phyloP scores from a whole-genome alignment of 2,329 filamentous ascomycete genomes.

The Xylariomycetidae sp. region DNA sequence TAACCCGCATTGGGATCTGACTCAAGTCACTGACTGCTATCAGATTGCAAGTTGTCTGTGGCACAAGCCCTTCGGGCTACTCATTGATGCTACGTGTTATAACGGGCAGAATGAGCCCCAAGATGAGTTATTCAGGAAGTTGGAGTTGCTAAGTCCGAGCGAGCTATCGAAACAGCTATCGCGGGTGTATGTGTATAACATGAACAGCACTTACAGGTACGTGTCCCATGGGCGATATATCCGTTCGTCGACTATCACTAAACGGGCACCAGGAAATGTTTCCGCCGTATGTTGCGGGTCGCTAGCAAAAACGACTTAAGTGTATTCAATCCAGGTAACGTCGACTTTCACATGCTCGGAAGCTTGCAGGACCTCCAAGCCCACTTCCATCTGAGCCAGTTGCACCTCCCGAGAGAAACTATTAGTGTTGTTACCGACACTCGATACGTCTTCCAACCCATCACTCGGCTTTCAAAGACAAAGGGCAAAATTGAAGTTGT shows the following conservation, averaged over 20 bases:
- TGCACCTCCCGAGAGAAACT: constrained; percentile 64
- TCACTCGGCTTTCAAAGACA: constrained; percentile 60
- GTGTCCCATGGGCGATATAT: constrained; percentile 8
- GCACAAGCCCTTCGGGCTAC: constrained; percentile 61
- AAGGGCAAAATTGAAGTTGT: constrained; percentile 65
- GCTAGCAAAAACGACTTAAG: constrained; percentile 54
- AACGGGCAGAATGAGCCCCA: constrained; percentile 60
- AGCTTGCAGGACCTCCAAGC: constrained; percentile 58
- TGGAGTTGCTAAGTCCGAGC: constrained; percentile 56
- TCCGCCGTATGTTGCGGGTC: constrained; percentile 56
- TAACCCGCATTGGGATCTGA: background rate
- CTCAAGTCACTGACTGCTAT: constrained; percentile 10
- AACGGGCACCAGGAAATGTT: constrained; percentile 52
- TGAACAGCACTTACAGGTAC: constrained; percentile 63
- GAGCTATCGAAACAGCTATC: constrained; percentile 55
- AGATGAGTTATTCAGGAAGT: constrained; percentile 58
- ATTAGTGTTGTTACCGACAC: constrained; percentile 63
- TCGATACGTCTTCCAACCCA: constrained; percentile 58
- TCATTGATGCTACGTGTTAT: constrained; percentile 66
- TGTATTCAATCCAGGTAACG: constrained; percentile 57
- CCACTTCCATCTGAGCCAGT: constrained; percentile 60
- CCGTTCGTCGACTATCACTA: constrained; percentile 7
- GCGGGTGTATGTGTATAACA: constrained; percentile 64
- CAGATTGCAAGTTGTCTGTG: constrained; percentile 64
- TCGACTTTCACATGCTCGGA: constrained; percentile 61